Base-by-base conservation (phyloP, 192 early-diverging fungal species). In the Podila horticola region DNA sequence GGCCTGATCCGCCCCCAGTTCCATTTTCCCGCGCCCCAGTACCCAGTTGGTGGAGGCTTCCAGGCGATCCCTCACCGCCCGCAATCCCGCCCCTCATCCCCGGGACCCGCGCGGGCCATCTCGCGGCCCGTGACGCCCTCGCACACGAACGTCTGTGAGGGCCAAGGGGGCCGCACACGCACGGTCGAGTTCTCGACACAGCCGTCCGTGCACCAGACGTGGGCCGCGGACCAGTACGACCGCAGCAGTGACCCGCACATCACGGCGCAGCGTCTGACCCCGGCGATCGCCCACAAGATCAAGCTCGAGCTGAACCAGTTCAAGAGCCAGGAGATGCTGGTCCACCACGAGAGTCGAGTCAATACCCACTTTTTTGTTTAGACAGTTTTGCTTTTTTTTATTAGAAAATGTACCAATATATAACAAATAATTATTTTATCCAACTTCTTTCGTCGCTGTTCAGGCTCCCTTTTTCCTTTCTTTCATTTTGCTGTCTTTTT, bases 251-350 rank as follows among this genome's bases (percentile, higher is more conserved):
- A 96, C 79, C 87, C 89, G 0, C 88, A 95, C 58, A 72, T 73
- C 52, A 95, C 95, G 8, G 95, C 94, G 72, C 89, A 90, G 66
- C 91, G 93, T 61, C 82, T 99, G 1, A 97, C 97, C 3, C 91
- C 95, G 15, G 85, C 91, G 38, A 86, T 97, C 62, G 95, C 96
- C 60, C 91, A 94, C 66, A 82, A 85, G 69, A 98, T 99, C 82
- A 93, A 97, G 63, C 89, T 95, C 76, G 97, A 99, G 79, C 84
- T 99, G 69, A 99, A 99, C 86, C 90, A 93, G 64, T 99, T 92
- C 86, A 99, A 99, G 84, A 87, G 93, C 66, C 86, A 87, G 57
- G 97, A 98, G 69, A 97, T 99, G 97, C 71, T 83, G 24, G 92
- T 98, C 19, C 97, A 97, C 72, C 89, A 90, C 57, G 91, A 95